Conservation (phyloP, 441 rosid species). For the Oxalis stricta region DNA sequence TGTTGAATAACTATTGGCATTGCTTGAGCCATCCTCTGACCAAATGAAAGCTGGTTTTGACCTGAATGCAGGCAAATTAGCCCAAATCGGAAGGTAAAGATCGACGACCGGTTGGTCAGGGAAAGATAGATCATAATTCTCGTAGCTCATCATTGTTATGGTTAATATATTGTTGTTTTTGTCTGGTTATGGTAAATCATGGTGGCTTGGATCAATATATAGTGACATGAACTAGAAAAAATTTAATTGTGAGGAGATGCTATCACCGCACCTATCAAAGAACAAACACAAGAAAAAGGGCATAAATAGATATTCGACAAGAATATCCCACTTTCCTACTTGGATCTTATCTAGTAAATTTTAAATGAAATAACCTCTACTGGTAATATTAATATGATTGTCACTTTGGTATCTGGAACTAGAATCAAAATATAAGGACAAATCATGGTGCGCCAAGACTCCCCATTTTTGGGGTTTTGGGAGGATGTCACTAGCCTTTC, state of each 20-base stretch:
- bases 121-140: constrained; percentile 43
- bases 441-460: too few species aligned
- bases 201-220: constrained; percentile 4
- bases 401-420: too few species aligned
- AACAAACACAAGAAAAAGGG: too few species aligned
- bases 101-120: constrained; percentile 59
- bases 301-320: constrained; percentile 11
- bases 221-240: not conserved
- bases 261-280: too few species aligned
- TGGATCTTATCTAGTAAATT: too few species aligned
- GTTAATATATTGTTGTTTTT: not conserved
- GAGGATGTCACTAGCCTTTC: too few species aligned
- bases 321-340: constrained; percentile 20
- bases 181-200: not conserved
- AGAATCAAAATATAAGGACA: too few species aligned
- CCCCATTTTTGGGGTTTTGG: too few species aligned
- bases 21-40: constrained; percentile 18
- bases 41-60: constrained; percentile 59
- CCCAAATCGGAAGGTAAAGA: constrained; percentile 47
- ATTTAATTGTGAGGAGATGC: too few species aligned
- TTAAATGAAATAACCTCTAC: too few species aligned
- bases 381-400: too few species aligned
- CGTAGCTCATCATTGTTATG: constrained; percentile 38
- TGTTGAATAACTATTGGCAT: not conserved
- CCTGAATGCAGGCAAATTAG: constrained; percentile 29